Base-by-base conservation (phyloP, 345 rosid genomes). In the Pugionium dolabratum region DNA sequence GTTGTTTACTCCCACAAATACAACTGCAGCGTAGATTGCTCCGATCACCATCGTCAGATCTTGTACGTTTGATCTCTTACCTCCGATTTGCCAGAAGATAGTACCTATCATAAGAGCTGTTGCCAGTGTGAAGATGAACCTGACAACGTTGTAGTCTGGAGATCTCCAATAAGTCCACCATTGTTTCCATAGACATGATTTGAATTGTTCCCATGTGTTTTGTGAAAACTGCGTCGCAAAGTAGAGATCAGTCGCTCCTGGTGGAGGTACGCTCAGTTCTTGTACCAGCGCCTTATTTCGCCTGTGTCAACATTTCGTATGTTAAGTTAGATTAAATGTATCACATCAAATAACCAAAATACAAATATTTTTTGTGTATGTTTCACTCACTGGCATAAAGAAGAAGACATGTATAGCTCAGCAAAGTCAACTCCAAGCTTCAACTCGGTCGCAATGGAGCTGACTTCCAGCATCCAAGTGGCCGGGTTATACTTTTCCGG, bases 381-480 rank as follows among this genome's bases (percentile, higher is more conserved):
- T 30, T 43, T 67, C 4, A 76, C 95, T 69, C 66, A 86, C 97
- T 79, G 80, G 74, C 63, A 30, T 66, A 87, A 74, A 9, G 89
- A 51, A 35, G 95, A 85, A 10, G 82, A 76, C 53, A 64, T 84
- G 75, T 87, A 83, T 52, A 77, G 42, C 43, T 87, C 89, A 26
- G 90, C 87, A 59, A 90, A 90, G 76, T 90, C 95, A 32, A 86
- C 82, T 50, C 83, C 83, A 8, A 90, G 90, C 46, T 84, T 75
- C 2, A 79, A 49, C 79, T 90, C 97, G 3, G 86, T 87, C 8
- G 97, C 88, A 4, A 77, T 54, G 5, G 95, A 85, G 78, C 90
- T 90, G 64, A 83, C 97, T 86, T 90, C 95, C 2, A 87, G 81
- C 95, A 87, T 87, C 95, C 95, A 87, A 31, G 95, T 87, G 30